A percentile compares a stretch with the other conserved stretches of the same genome.
Evolutionary conservation across 768 basidiomycete species (phyloP).

Genomic region (Leucosporidium scottii): DNA sequence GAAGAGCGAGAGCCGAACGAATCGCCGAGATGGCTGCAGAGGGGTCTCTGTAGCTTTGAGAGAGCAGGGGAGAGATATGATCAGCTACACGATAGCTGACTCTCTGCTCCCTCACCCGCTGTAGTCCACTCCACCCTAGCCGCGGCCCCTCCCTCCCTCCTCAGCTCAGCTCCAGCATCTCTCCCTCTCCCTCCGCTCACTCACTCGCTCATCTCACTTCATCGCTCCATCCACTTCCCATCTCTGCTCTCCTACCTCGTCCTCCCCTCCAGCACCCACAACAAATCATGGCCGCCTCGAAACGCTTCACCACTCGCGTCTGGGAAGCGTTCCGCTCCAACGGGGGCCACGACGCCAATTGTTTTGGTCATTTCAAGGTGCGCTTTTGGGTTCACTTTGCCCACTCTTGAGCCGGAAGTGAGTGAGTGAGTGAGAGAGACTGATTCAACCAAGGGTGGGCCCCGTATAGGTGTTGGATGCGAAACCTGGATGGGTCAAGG

Average conservation of each 20-base stretch:
- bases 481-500: neutral
- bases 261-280: neutral
- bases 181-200: too few species aligned
- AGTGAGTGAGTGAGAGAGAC: too few species aligned
- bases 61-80: neutral
- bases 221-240: too few species aligned
- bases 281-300: slow-evolving; percentile 3
- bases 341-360: slow-evolving; percentile 25
- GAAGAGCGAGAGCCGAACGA: neutral
- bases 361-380: slow-evolving; percentile 18
- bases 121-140: neutral
- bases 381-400: too few species aligned
- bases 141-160: neutral
- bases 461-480: neutral
- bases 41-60: neutral
- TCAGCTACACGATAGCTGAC: neutral
- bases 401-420: too few species aligned
- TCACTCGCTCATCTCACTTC: neutral
- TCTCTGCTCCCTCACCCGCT: neutral
- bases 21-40: neutral
- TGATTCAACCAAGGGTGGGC: too few species aligned
- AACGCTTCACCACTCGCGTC: slow-evolving; percentile 13
- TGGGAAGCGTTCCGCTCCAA: slow-evolving; percentile 20
- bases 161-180: too few species aligned
- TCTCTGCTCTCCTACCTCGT: too few species aligned